Conservation (phyloP, 129 eudicot genomes). For the Centrapalus pauciflorus region DNA sequence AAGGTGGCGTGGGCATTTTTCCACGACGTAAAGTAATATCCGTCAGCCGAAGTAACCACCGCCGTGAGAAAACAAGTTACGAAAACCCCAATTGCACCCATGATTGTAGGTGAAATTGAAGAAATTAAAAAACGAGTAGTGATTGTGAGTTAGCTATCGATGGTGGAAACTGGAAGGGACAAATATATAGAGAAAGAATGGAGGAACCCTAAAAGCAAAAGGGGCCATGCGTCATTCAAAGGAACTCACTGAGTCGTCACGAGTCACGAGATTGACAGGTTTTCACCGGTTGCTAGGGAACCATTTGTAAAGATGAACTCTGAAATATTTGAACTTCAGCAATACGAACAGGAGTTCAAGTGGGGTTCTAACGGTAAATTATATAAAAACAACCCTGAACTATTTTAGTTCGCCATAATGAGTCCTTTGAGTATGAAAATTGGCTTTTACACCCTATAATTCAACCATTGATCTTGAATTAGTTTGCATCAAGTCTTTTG, state of each 20-base stretch:
- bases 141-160: too few relatives aligned
- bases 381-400: neutral
- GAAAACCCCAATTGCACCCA: too few relatives aligned
- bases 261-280: neutral
- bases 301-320: neutral
- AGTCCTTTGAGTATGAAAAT: neutral
- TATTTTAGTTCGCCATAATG: neutral
- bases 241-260: too few relatives aligned
- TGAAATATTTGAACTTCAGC: too few relatives aligned
- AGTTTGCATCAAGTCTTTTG: too few relatives aligned
- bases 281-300: neutral
- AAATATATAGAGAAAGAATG: neutral
- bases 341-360: neutral
- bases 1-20: constrained; percentile 58
- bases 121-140: too few relatives aligned
- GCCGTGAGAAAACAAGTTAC: too few relatives aligned
- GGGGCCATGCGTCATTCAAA: neutral
- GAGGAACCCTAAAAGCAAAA: neutral
- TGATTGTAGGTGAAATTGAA: too few relatives aligned
- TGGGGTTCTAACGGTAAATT: neutral
- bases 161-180: too few relatives aligned
- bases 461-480: neutral
- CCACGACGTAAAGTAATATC: constrained; percentile 41
- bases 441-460: neutral
- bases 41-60: constrained; percentile 21